These are phyloP conservation scores for Kodamaea anthophila DNA, from an alignment of 1,139 yeast genomes.

Conservation along the genomic window DNA sequence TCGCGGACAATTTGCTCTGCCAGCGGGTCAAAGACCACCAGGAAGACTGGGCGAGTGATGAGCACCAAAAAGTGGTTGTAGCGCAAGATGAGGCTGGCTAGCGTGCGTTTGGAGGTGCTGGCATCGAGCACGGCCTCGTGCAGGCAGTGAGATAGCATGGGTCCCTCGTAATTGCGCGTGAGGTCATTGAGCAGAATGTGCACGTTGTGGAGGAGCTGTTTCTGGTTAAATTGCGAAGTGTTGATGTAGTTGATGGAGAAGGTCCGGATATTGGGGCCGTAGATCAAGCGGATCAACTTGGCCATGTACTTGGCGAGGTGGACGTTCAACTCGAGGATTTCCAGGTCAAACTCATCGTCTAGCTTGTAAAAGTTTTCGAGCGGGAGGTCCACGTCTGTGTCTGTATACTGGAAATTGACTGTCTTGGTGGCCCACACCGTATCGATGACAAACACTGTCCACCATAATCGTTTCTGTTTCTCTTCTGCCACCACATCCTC, in stretches of 20 bases:
- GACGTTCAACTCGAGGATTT: conserved; percentile 31
- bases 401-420: conserved; percentile 43
- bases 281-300: conserved; percentile 27
- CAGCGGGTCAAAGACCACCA: conserved; percentile 34
- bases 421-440: conserved; percentile 47
- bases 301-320: conserved; percentile 36
- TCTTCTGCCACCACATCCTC: conserved; percentile 16
- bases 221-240: conserved; percentile 36
- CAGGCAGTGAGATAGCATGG: conserved; percentile 22
- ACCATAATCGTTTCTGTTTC: conserved; percentile 45
- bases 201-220: conserved; percentile 25
- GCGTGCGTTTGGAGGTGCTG: conserved; percentile 14
- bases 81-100: conserved; percentile 39
- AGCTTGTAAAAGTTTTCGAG: conserved; percentile 26
- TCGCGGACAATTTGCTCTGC: conserved; percentile 21
- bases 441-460: conserved; percentile 49
- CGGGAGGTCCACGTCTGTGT: conserved; percentile 47
- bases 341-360: conserved; percentile 27
- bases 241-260: conserved; percentile 36
- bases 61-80: conserved; percentile 42
- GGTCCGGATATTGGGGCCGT: conserved; percentile 34
- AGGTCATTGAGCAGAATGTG: conserved; percentile 25
- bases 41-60: conserved; percentile 40
- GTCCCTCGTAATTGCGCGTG: conserved; percentile 26
- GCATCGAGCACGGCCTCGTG: conserved; percentile 14